phyloP scores from a whole-genome alignment of 441 rosid species.

The Mallotus japonicus region DNA sequence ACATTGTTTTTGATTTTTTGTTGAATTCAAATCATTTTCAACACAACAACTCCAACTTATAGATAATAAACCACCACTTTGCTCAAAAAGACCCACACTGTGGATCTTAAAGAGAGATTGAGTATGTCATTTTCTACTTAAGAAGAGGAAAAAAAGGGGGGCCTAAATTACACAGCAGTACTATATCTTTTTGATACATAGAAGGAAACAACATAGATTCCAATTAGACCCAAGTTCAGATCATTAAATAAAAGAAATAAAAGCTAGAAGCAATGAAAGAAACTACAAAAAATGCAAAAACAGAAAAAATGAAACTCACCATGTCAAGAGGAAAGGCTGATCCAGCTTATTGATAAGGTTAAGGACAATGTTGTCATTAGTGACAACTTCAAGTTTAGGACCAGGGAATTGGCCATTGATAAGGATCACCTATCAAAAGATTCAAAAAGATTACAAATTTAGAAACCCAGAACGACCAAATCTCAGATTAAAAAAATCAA shows the following conservation, averaged over 20 bases:
- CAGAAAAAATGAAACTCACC: conserved; percentile 42
- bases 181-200: background rate
- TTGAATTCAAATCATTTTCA: too few species aligned
- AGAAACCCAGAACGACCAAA: conserved; percentile 8
- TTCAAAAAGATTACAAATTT: conserved; percentile 11
- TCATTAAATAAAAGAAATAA: background rate
- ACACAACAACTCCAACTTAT: too few species aligned
- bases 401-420: conserved; percentile 96
- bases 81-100: background rate
- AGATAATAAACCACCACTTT: too few species aligned
- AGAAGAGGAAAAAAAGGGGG: too few species aligned
- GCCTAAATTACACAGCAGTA: too few species aligned
- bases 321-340: conserved; percentile 88
- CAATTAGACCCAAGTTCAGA: background rate
- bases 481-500: background rate
- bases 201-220: background rate
- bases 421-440: conserved; percentile 60
- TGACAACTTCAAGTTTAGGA: conserved; percentile 80
- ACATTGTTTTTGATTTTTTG: too few species aligned
- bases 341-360: conserved; percentile 90
- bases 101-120: background rate
- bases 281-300: background rate
- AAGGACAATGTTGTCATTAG: conserved; percentile 82
- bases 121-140: background rate
- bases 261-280: background rate